Base-by-base conservation (phyloP, 1,284 basidiomycete genomes). In the Anthracocystis walkeri region DNA sequence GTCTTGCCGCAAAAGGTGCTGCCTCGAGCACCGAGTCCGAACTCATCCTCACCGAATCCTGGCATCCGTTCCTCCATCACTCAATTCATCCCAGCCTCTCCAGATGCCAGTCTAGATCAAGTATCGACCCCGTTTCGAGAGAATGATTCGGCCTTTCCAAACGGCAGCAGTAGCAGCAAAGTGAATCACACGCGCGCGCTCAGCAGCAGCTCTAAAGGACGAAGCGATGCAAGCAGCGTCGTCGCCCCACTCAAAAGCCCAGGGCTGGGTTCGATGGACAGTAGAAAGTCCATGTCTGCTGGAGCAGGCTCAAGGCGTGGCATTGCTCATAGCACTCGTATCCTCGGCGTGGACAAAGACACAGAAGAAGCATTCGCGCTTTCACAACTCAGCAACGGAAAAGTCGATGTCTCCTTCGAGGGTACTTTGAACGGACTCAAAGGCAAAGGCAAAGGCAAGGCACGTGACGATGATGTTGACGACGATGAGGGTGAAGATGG, bases 321-420 rank as follows among this genome's bases (percentile, higher is more conserved):
- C 21, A 75, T 75, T 16, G 73, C 73, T 2, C 73, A 71, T 44
- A 75, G 73, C 46, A 67, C 45, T 48, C 59, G 61, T 14, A 48
- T 71, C 7, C 65, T 75, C 7, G 73, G 73, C 5, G 51, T 57
- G 7, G 58, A 71, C 54, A 52, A 58, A n/a, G 48, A 65, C 21
- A 44, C 53, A 6, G 23, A 51, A 11, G 68, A 75, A 14, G 45
- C 54, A 1, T 48, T 67, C n/a, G 68, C 61, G 5, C 61, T 75
- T 4, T 58, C 65, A 7, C 50, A 56, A 48, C 62, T 75, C 48
- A 64, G 44, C 4, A 75, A 59, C 23, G 73, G 73, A 44, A 66
- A 77, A 25, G 68, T 77, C 14, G 68, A 74, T 33, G 73, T 71
- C 23, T 74, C 75, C 2, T 75, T 75, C 59, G 72, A 75, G 38